Conservation (phyloP, 345 rosid species). For the Euphorbia tirucalli region DNA sequence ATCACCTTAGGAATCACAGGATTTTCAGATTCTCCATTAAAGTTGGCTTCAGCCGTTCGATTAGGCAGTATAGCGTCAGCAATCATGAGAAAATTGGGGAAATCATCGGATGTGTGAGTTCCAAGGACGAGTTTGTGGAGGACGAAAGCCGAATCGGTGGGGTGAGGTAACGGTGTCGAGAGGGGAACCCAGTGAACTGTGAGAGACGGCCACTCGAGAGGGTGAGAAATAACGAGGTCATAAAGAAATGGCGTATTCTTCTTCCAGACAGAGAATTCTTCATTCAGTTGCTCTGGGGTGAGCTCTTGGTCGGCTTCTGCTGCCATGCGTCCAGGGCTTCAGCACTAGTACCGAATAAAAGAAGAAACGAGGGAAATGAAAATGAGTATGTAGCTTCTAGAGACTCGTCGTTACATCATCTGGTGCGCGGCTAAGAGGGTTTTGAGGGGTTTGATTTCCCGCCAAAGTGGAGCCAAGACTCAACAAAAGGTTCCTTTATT, state of each 20-base stretch:
- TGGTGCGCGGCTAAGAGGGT: not conserved
- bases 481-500: too few relatives aligned
- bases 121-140: slow-evolving; percentile 81
- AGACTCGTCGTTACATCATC: not conserved
- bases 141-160: slow-evolving; percentile 38
- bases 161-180: slow-evolving; percentile 41
- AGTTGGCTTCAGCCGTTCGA: slow-evolving; percentile 37
- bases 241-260: slow-evolving; percentile 89
- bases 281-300: slow-evolving; percentile 59
- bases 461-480: not conserved
- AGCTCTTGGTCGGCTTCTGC: slow-evolving; percentile 33
- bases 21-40: slow-evolving; percentile 33
- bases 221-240: slow-evolving; percentile 80
- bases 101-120: slow-evolving; percentile 77
- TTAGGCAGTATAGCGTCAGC: slow-evolving; percentile 74
- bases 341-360: too few relatives aligned
- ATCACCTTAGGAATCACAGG: slow-evolving; percentile 59
- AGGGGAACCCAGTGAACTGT: slow-evolving; percentile 88
- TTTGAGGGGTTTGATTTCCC: not conserved
- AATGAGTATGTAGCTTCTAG: not conserved
- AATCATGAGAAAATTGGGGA: slow-evolving; percentile 67
- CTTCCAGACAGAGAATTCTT: slow-evolving; percentile 83
- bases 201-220: slow-evolving; percentile 96
- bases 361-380: not conserved
- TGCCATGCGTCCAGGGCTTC: slow-evolving; percentile 31